Percentiles rank a stretch among this genome's conserved stretches.
Conservation (phyloP, 306 rosid genomes). For the Cicer bijugum region DNA sequence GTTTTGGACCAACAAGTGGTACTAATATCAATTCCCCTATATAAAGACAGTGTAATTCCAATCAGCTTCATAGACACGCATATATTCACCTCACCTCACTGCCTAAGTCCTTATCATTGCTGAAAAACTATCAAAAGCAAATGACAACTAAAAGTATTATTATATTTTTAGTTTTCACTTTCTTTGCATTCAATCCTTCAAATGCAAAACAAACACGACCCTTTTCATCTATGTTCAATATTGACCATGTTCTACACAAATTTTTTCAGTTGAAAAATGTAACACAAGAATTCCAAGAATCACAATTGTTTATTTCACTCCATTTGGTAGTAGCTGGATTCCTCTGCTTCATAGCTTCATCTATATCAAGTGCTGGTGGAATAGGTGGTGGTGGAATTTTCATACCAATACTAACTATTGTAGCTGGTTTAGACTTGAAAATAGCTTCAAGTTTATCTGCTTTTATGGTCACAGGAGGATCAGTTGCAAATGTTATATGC, state of each 20-base stretch:
- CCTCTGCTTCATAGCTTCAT: slow-evolving; percentile 71
- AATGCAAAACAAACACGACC: slow-evolving; percentile 60
- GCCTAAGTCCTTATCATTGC: not conserved
- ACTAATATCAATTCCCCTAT: slow-evolving; percentile 23
- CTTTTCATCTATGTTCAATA: slow-evolving; percentile 45
- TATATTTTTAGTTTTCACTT: slow-evolving; percentile 45
- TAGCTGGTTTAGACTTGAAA: slow-evolving; percentile 78
- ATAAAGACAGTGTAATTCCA: slow-evolving; percentile 40
- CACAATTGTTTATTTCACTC: slow-evolving; percentile 46
- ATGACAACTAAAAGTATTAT: slow-evolving; percentile 47
- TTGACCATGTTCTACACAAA: slow-evolving; percentile 41
- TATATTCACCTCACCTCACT: not conserved
- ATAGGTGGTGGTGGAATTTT: slow-evolving; percentile 90
- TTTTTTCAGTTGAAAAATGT: slow-evolving; percentile 43
- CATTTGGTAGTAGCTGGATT: slow-evolving; percentile 58
- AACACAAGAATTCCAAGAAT: slow-evolving; percentile 40
- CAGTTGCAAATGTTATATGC: slow-evolving; percentile 72
- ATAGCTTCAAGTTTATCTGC: slow-evolving; percentile 85
- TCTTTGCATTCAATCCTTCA: slow-evolving; percentile 49
- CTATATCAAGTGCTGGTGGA: slow-evolving; percentile 88
- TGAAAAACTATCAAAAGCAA: slow-evolving; percentile 17
- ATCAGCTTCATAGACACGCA: not conserved
- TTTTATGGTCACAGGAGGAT: slow-evolving; percentile 96
- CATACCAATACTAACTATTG: slow-evolving; percentile 71
- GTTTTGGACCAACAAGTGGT: slow-evolving; percentile 7